Evolutionary conservation across 2,329 filamentous ascomycete species (phyloP).

Genomic region (Lecanoromycetidae sp.): DNA sequence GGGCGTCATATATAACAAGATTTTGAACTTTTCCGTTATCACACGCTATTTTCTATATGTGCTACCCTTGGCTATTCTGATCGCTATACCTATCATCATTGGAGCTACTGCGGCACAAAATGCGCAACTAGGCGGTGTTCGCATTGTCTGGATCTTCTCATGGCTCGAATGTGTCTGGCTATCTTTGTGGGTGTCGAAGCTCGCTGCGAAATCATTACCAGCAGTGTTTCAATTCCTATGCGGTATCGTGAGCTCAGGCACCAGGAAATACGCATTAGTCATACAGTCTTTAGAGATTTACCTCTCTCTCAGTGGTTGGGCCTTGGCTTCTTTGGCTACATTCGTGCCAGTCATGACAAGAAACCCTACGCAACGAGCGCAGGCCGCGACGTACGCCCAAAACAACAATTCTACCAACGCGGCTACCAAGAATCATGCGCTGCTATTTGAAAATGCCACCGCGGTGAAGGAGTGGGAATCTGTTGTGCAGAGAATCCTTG

Average conservation of each 20-base stretch:
- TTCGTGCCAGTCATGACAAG: slow-evolving; percentile 42
- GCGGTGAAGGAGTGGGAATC: slow-evolving; percentile 37
- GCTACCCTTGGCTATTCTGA: slow-evolving; percentile 42
- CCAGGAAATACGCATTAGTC: slow-evolving; percentile 51
- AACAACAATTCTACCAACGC: slow-evolving; percentile 19
- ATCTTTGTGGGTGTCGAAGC: slow-evolving; percentile 50
- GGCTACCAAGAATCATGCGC: not conserved
- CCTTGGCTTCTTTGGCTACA: slow-evolving; percentile 46
- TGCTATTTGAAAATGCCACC: slow-evolving; percentile 19
- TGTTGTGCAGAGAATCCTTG: slow-evolving; percentile 47
- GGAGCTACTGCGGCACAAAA: slow-evolving; percentile 42
- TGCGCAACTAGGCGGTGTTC: slow-evolving; percentile 40
- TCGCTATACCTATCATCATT: slow-evolving; percentile 49
- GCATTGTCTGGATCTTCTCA: slow-evolving; percentile 49
- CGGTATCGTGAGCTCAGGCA: slow-evolving; percentile 52
- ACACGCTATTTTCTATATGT: slow-evolving; percentile 54
- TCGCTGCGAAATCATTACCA: slow-evolving; percentile 47
- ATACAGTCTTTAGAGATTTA: slow-evolving; percentile 48
- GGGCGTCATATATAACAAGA: slow-evolving; percentile 48
- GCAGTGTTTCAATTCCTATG: slow-evolving; percentile 48
- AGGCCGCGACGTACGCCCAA: slow-evolving; percentile 12
- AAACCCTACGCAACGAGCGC: slow-evolving; percentile 28
- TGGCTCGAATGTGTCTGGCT: slow-evolving; percentile 56
- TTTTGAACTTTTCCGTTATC: slow-evolving; percentile 50
- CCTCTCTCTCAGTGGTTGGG: slow-evolving; percentile 49